Conservation (phyloP, 2,329 filamentous ascomycete species). For the Podosphaera xanthii region DNA sequence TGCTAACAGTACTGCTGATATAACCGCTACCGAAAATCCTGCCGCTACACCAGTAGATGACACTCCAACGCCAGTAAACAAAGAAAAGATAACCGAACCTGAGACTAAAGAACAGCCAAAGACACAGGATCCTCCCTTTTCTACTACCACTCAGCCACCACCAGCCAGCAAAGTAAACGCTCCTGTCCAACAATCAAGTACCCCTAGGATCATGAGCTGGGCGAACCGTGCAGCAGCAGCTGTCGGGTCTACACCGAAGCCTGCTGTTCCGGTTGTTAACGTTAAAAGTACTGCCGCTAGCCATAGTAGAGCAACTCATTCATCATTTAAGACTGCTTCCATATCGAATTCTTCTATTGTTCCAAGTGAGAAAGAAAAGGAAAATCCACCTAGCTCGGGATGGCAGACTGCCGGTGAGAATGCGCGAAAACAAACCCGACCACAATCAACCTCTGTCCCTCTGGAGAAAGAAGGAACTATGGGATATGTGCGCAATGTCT, state of each 20-base stretch:
- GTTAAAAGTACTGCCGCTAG: constrained; percentile 34
- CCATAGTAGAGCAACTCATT: constrained; percentile 24
- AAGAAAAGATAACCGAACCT: constrained; percentile 30
- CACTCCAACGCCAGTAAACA: constrained; percentile 23
- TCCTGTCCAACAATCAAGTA: constrained; percentile 27
- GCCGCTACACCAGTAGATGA: constrained; percentile 16
- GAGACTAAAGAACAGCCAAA: constrained; percentile 35
- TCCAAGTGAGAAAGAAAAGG: constrained; percentile 15
- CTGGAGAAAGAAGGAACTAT: constrained; percentile 53
- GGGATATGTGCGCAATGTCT: constrained; percentile 91
- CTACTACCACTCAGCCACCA: constrained; percentile 21
- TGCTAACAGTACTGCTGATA: constrained; percentile 22
- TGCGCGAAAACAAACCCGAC: constrained; percentile 62
- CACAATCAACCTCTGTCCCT: constrained; percentile 38
- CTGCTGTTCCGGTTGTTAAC: constrained; percentile 24
- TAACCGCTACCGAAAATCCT: constrained; percentile 14
- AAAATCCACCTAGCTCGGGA: constrained; percentile 25
- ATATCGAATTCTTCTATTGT: constrained; percentile 25
- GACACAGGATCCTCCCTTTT: constrained; percentile 37
- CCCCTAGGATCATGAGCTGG: constrained; percentile 48
- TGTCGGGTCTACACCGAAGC: constrained; percentile 28
- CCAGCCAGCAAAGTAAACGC: constrained; percentile 21
- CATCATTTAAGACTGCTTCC: constrained; percentile 19
- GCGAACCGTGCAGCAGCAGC: constrained; percentile 44
- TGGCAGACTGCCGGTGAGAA: constrained; percentile 75